phyloP scores from a whole-genome alignment of 2,329 filamentous ascomycete genomes.

The Alternaria arborescens region DNA sequence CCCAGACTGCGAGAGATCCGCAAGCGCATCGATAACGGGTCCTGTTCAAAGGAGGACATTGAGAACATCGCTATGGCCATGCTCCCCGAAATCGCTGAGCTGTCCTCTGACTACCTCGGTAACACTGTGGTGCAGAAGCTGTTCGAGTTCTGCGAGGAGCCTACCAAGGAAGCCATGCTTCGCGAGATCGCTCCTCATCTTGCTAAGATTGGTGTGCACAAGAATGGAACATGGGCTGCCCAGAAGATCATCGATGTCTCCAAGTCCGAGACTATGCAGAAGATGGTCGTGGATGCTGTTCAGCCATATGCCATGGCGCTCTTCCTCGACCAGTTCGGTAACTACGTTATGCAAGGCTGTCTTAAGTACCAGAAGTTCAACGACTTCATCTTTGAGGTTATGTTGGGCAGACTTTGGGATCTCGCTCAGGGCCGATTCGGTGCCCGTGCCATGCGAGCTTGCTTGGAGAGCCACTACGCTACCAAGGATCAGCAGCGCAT shows the following conservation, averaged over 20 bases:
- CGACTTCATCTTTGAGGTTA: conserved; percentile 97
- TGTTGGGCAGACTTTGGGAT: conserved; percentile 94
- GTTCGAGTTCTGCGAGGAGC: conserved; percentile 94
- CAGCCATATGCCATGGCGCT: conserved; percentile 87
- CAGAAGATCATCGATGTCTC: conserved; percentile 99
- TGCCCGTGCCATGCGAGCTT: conserved; percentile 94
- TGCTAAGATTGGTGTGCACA: conserved; percentile 96
- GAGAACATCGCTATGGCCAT: conserved; percentile 92
- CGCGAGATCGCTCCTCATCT: conserved; percentile 86
- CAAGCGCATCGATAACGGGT: conserved; percentile 96
- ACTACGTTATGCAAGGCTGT: conserved; percentile 97
- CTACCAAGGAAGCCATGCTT: conserved; percentile 90
- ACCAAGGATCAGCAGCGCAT: conserved; percentile 95
- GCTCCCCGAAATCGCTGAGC: conserved; percentile 94
- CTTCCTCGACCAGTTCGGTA: conserved; percentile 97
- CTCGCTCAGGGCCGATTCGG: conserved; percentile 92
- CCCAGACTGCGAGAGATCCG: conserved; percentile 94
- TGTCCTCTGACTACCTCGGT: conserved; percentile 94
- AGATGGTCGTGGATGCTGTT: conserved; percentile 82
- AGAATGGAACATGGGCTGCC: conserved; percentile 98
- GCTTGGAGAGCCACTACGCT: conserved; percentile 92
- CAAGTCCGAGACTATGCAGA: conserved; percentile 83
- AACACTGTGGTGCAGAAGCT: conserved; percentile 99
- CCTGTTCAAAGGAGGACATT: conserved; percentile 84
- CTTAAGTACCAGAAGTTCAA: conserved; percentile 91